Evolutionary conservation across 768 basidiomycete genomes (phyloP), one percentile per base, ranked within the genome.

Genomic region (Collybiopsis luxurians): DNA sequence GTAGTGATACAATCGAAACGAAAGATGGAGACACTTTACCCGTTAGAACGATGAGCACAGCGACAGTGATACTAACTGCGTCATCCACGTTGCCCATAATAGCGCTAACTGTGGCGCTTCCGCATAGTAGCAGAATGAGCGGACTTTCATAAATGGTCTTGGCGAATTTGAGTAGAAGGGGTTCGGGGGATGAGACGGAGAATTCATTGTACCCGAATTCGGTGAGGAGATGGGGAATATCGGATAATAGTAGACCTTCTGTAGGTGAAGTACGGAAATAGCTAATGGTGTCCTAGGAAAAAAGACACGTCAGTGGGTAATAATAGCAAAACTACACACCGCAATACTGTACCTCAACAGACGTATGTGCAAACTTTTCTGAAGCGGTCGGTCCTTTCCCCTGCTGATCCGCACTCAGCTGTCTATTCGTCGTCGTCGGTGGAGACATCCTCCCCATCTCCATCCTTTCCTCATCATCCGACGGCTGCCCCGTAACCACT

Each of bases 71-170:
- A 66, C 93, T 95, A 61, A 95, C 73, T 4, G 96, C 95, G 66
- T 98, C 95, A 67, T 98, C 94, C 34, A 90, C 73, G 64, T 97
- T 96, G n/a, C 96, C 96, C 86, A 98, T 92, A 47, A 94, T 67
- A 2, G 89, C 91, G 66, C 93, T 95, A 39, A 98, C 85, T 17
- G 82, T 76, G 0, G 95, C 95, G 67, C 95, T 97, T 26, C 85
- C 96, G 58, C 96, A 89, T 34, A 98, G 76, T 2, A 98, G 77
- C 23, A 98, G 75, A 66, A 96, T 97, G 2, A 98, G 75, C 1
- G 96, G 95, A 66, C 86, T 92, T 73, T 98, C 95, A 70, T 95
- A 97, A 49, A 98, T 94, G 34, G 90, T 95, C 71, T 95, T 95
- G 13, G 87, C 86, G 68, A 98, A 98, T 73, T 97, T 97, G 67